Base-by-base conservation (phyloP, 2,329 filamentous ascomycete genomes). In the Fusarium cyanostomum region DNA sequence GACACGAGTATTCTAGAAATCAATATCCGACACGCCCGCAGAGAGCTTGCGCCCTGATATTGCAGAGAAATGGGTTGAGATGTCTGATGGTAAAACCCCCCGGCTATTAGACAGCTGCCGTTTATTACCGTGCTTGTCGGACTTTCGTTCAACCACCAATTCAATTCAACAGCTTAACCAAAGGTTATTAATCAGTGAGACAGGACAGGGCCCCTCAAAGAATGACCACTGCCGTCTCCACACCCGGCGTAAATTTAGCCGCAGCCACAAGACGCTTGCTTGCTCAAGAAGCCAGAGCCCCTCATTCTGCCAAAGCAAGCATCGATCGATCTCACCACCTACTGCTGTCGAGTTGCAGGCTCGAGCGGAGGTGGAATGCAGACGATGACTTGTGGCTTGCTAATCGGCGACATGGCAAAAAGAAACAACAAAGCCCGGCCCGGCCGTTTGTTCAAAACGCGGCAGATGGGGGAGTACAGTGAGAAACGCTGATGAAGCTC, bases 231-330 rank as follows among this genome's bases (percentile, higher is more conserved):
- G n/a, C n/a, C n/a, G n/a, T n/a, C 10, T 10, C n/a, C 46, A 66
- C 66, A 51, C 56, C 66, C 48, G 62, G 58, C 31, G 67, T 66
- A 50, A 28, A 33, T 61, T 28, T 41, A 56, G 56, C 45, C 27
- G 30, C 55, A 55, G 55, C 35, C 30, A 49, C 37, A 49, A 27
- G 39, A 58, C 49, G 31, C 27, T 37, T 44, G 21, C 21, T 21
- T 21, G 21, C 21, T 21, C 8, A 41, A 24, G n/a, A 10, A 15
- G 38, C 28, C 33, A 45, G 11, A 38, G 58, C 61, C 62, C 62
- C 62, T 65, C 62, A 58, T 30, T 53, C 30, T 43, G 13, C 21
- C 21, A 4, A 4, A 21, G 21, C 21, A 21, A 21, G 21, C 21
- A 35, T 46, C 2, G 13, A 18, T 15, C 12, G 16, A 8, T 48